Percentiles rank a stretch among this genome's conserved stretches.
phyloP scores from a whole-genome alignment of 441 rosid species.

The Adansonia gregorii region DNA sequence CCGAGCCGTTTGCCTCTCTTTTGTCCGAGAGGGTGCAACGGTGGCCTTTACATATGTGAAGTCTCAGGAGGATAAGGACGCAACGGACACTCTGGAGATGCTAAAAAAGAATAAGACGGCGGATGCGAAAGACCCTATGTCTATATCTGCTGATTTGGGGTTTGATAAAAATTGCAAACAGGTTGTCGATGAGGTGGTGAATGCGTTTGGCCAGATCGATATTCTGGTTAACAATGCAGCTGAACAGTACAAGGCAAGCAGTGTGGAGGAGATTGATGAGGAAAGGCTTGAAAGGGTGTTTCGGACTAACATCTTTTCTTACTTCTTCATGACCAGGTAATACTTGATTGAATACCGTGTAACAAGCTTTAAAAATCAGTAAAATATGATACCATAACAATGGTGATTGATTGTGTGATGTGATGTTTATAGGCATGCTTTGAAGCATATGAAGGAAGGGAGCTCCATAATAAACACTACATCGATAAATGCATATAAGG shows the following conservation, averaged over 20 bases:
- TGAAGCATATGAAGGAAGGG: constrained; percentile 86
- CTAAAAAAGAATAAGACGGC: constrained; percentile 51
- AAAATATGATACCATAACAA: not conserved
- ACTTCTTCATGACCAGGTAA: constrained; percentile 49
- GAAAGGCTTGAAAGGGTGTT: constrained; percentile 58
- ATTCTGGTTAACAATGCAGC: constrained; percentile 63
- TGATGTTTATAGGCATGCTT: constrained; percentile 44
- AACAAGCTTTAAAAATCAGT: not conserved
- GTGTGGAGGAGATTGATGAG: constrained; percentile 59
- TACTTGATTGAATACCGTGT: not conserved
- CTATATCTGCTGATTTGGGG: constrained; percentile 62
- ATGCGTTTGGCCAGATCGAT: constrained; percentile 54
- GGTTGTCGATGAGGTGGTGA: constrained; percentile 59
- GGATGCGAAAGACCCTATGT: constrained; percentile 65
- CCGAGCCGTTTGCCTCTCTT: constrained; percentile 57
- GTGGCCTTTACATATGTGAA: constrained; percentile 76
- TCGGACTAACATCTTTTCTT: constrained; percentile 58
- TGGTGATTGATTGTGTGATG: not conserved
- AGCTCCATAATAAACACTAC: constrained; percentile 73
- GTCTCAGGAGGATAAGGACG: constrained; percentile 67
- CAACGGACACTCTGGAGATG: constrained; percentile 55
- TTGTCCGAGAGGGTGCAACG: constrained; percentile 65
- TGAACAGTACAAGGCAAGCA: constrained; percentile 45
- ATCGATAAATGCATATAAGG: constrained; percentile 72
- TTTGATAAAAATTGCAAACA: constrained; percentile 67